These are phyloP conservation scores for Trichosporon sp. DNA, from an alignment of 1,284 basidiomycete species.

Conservation along the genomic window DNA sequence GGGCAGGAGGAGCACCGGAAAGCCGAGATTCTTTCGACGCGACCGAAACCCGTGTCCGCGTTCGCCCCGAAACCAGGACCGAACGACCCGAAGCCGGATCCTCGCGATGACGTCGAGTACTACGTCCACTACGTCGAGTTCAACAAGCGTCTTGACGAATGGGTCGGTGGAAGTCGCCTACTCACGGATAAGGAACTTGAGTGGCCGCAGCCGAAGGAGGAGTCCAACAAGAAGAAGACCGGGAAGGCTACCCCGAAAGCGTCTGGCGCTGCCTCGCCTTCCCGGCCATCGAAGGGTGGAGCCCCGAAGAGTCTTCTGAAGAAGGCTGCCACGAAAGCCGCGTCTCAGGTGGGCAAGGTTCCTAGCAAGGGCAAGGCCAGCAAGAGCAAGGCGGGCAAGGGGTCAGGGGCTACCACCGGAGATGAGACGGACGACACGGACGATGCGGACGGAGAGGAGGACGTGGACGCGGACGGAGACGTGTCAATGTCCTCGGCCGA, in stretches of 20 bases:
- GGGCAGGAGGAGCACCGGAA: slow-evolving; percentile 78
- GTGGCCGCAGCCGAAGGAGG: slow-evolving; percentile 63
- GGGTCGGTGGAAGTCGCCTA: slow-evolving; percentile 87
- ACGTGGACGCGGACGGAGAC: slow-evolving; percentile 58
- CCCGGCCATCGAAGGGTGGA: slow-evolving; percentile 19
- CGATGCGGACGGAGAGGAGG: slow-evolving; percentile 54
- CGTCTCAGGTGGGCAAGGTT: slow-evolving; percentile 42
- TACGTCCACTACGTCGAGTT: slow-evolving; percentile 97
- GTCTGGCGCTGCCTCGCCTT: slow-evolving; percentile 23
- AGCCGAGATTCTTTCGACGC: slow-evolving; percentile 87
- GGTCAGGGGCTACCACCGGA: slow-evolving; percentile 10
- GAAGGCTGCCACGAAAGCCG: slow-evolving; percentile 70
- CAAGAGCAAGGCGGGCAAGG: slow-evolving; percentile 21
- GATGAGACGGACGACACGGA: slow-evolving; percentile 26
- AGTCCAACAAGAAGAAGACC: slow-evolving; percentile 46
- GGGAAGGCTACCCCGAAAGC: slow-evolving; percentile 45
- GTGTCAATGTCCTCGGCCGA: slow-evolving; percentile 53
- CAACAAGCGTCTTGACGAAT: slow-evolving; percentile 98
- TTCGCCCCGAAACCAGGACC: slow-evolving; percentile 60
- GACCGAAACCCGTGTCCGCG: slow-evolving; percentile 61
- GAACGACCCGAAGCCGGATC: slow-evolving; percentile 47
- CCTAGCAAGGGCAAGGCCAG: slow-evolving; percentile 43
- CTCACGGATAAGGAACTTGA: slow-evolving; percentile 82
- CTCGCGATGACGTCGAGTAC: slow-evolving; percentile 74
- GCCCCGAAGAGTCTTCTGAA: slow-evolving; percentile 58